These are phyloP conservation scores for Mycena sp. DNA, from an alignment of 1,284 basidiomycete species.

Conservation along the genomic window DNA sequence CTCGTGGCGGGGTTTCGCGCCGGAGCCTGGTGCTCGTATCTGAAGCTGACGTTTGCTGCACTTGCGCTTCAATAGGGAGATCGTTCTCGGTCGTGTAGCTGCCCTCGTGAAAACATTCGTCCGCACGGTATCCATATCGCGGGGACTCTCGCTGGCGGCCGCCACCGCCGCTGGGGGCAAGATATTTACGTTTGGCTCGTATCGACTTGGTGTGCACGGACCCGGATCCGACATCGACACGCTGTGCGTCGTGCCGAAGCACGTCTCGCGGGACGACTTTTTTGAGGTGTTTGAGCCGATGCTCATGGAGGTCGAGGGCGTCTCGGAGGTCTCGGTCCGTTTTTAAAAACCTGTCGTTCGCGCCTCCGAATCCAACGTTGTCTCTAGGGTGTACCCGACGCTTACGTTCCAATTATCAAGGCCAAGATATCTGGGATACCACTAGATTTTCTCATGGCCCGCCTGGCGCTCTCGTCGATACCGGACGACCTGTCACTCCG, in stretches of 20 bases:
- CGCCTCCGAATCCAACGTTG: constrained; percentile 22
- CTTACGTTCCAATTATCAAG: constrained; percentile 96
- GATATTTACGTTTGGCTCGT: constrained; percentile 99
- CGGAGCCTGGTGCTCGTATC: constrained; percentile 1
- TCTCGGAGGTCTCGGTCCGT: constrained; percentile 90
- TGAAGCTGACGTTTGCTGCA: constrained; percentile 23
- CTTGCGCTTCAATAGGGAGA: constrained; percentile 70
- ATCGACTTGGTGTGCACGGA: constrained; percentile 95
- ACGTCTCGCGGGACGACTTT: constrained; percentile 96
- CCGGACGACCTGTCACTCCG: constrained; percentile 91
- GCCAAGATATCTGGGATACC: constrained; percentile 93
- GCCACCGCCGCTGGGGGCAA: constrained; percentile 93
- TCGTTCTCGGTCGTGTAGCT: constrained; percentile 91
- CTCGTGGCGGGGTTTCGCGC: not conserved
- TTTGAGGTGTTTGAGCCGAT: constrained; percentile 93
- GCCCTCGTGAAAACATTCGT: constrained; percentile 96
- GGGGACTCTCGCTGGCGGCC: constrained; percentile 88
- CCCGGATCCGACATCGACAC: constrained; percentile 99
- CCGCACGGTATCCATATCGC: constrained; percentile 79
- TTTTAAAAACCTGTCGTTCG: no score
- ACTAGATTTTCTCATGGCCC: constrained; percentile 94
- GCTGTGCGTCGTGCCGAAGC: constrained; percentile 97
- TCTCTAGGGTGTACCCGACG: constrained; percentile 90
- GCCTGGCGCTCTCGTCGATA: constrained; percentile 84
- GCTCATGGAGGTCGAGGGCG: constrained; percentile 88